phyloP scores from a whole-genome alignment of 768 basidiomycete genomes.

The Amanita pallidorosea region DNA sequence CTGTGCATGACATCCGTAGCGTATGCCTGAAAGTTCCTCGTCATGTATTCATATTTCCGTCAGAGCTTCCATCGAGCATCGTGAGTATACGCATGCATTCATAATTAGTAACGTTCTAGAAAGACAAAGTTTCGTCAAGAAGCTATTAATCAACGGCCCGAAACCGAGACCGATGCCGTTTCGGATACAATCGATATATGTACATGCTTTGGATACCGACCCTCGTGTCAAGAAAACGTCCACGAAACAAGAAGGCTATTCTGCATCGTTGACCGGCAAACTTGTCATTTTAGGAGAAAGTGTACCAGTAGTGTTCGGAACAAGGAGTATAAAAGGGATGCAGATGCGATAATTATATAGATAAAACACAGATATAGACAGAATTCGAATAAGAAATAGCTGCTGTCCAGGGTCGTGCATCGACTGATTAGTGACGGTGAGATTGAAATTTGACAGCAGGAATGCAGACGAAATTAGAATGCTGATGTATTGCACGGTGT shows the following conservation, averaged over 20 bases:
- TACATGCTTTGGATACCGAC: neutral
- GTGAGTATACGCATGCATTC: neutral
- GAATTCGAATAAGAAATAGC: neutral
- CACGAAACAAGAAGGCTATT: neutral
- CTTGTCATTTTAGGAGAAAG: neutral
- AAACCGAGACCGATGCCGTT: neutral
- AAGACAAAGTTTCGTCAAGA: neutral
- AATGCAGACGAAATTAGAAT: neutral
- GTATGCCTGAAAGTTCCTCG: neutral
- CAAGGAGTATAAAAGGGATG: neutral
- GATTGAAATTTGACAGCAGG: neutral
- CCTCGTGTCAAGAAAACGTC: neutral
- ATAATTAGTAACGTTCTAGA: neutral
- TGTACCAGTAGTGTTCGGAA: neutral
- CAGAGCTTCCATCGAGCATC: neutral
- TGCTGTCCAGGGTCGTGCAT: neutral
- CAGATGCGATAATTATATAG: conserved; percentile 3
- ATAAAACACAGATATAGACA: conserved; percentile 3
- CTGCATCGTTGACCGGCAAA: neutral
- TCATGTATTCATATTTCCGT: neutral
- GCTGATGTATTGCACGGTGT: conserved; percentile 1
- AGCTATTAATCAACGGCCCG: neutral
- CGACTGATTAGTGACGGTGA: neutral
- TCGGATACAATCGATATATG: neutral
- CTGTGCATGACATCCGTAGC: neutral